Evolutionary conservation across 345 rosid genomes (phyloP).

Genomic region (Melaleuca alternifolia): DNA sequence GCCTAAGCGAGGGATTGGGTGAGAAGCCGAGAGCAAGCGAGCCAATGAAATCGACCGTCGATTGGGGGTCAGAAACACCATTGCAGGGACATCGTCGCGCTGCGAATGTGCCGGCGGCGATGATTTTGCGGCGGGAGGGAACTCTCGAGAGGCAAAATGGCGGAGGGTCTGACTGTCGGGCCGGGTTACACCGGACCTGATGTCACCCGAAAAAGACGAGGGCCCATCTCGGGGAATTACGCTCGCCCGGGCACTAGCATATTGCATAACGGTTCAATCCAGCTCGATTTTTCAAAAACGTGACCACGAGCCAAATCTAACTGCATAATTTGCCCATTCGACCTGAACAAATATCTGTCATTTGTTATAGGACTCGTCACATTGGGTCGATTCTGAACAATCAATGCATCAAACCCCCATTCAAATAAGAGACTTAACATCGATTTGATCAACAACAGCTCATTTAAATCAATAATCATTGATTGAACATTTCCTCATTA

Average conservation of each 20-base stretch:
- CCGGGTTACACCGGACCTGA: background rate
- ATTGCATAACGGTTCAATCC: accelerated
- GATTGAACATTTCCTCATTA: too few relatives aligned
- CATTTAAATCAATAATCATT: too few relatives aligned
- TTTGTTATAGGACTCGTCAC: too few relatives aligned
- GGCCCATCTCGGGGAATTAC: background rate
- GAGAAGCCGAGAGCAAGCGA: background rate
- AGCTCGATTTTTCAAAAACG: background rate
- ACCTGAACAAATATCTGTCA: background rate
- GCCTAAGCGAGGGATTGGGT: background rate
- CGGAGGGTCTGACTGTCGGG: background rate
- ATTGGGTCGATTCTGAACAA: too few relatives aligned
- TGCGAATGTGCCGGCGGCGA: background rate
- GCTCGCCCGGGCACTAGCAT: background rate
- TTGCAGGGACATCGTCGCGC: background rate
- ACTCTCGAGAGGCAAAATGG: background rate
- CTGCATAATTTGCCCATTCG: background rate
- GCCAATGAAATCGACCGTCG: background rate
- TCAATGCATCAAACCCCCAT: too few relatives aligned
- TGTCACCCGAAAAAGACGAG: background rate
- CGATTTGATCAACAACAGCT: too few relatives aligned
- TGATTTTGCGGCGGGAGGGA: background rate
- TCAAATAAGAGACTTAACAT: too few relatives aligned
- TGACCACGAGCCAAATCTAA: background rate
- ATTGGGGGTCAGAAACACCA: background rate